These are phyloP conservation scores for Mucor circinelloides DNA, from an alignment of 371 early-diverging fungal genomes.

Conservation along the genomic window DNA sequence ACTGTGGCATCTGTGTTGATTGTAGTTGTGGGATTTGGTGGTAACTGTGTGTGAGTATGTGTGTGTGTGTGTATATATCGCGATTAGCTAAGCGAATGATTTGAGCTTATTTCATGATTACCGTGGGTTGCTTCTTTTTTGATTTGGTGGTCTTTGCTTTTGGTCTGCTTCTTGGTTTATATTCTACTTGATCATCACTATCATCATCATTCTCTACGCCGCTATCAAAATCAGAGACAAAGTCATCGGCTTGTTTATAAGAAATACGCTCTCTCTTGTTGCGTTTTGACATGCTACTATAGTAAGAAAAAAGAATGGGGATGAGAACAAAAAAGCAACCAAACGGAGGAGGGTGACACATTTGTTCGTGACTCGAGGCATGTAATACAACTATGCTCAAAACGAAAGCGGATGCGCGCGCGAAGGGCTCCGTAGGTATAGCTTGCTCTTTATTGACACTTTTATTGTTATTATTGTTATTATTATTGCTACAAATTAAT, in stretches of 20 bases:
- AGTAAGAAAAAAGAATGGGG: background rate
- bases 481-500: background rate
- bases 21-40: background rate
- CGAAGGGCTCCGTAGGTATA: background rate
- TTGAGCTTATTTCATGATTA: background rate
- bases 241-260: constrained; percentile 5
- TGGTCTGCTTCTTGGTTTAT: background rate
- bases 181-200: background rate
- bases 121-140: background rate
- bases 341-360: background rate
- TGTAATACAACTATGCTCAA: background rate
- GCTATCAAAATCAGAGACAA: constrained; percentile 24
- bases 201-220: background rate
- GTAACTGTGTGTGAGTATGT: background rate
- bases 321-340: constrained; percentile 1
- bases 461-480: background rate
- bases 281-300: constrained; percentile 3
- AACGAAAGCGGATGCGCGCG: background rate
- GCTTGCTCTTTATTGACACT: background rate
- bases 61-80: background rate
- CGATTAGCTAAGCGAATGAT: background rate
- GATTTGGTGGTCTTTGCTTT: constrained; percentile 19
- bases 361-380: background rate
- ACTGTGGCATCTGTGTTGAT: background rate
- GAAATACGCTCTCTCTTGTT: constrained; percentile 10